Base-by-base conservation (phyloP, 2,329 filamentous ascomycete genomes). In the Nannizziopsis barbatae region DNA sequence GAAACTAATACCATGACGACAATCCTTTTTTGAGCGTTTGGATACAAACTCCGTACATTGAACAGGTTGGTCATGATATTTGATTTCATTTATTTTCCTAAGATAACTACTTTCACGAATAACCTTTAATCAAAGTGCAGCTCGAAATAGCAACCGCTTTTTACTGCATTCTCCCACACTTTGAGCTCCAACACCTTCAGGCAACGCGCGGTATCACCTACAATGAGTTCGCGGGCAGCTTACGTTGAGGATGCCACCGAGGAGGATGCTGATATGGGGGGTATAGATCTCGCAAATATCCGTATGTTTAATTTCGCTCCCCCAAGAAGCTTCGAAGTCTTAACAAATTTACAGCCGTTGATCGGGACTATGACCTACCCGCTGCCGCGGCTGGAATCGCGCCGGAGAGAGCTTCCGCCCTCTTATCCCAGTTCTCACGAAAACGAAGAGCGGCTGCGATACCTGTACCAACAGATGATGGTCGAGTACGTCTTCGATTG, bases 381-480 rank as follows among this genome's bases (percentile, higher is more conserved):
- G 72, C 79, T 30, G 72, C 72, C 2, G 69, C 73, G 2, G 75
- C 77, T 15, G 85, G 84, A 41, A 80, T 83, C 40, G 78, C 83
- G 6, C 78, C 85, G 3, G 85, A 92, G 62, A 87, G 86, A 64
- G 87, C 87, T 2, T 89, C 86, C 2, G 86, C 86, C 11, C 81
- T 95, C 47, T 72, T 93, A 15, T 83, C 79, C 31, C 89, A 96
- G 63, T 92, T 98, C 66, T 84, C 88, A 60, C 85, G 90, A 53
- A 95, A 95, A 68, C 81, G 88, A 60, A 79, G 87, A 60, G 89
- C 88, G 9, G 88, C 88, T 14, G 84, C 84, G 9, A 86, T 96
- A 57, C 83, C 85, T 10, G 92, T 98, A 2, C 92, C 90, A 0
- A 98, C 93, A 47, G 89, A 95, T 64, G 92, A 98, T 71, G 81